Evolutionary conservation across 306 rosid species (phyloP).

Genomic region (Fragaria iinumae): DNA sequence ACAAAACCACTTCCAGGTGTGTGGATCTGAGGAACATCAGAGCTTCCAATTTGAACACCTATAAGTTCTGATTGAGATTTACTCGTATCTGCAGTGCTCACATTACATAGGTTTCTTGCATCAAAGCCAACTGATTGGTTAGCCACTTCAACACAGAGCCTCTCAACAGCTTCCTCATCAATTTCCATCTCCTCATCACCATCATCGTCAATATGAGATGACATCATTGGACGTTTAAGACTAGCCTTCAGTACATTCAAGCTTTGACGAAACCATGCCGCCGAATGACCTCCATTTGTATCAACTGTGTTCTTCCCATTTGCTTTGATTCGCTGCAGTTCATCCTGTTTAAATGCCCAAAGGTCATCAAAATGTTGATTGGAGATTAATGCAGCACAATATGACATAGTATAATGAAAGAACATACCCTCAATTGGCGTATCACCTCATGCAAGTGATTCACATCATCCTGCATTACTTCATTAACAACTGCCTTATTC

Average conservation of each 20-base stretch:
- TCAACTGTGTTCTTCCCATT: slow-evolving; percentile 59
- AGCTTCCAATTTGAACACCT: slow-evolving; percentile 26
- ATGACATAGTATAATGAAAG: slow-evolving; percentile 16
- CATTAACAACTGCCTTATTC: slow-evolving; percentile 97
- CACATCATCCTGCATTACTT: slow-evolving; percentile 86
- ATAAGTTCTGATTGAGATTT: slow-evolving; percentile 23
- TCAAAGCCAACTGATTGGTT: slow-evolving; percentile 35
- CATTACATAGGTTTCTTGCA: slow-evolving; percentile 19
- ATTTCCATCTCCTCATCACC: slow-evolving; percentile 99
- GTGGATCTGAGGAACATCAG: slow-evolving; percentile 13
- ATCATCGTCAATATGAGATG: slow-evolving; percentile 65
- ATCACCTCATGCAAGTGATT: slow-evolving; percentile 89
- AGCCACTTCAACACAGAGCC: slow-evolving; percentile 46
- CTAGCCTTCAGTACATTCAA: slow-evolving; percentile 64
- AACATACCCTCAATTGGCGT: slow-evolving; percentile 82
- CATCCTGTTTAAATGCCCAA: slow-evolving; percentile 60
- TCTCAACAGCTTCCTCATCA: slow-evolving; percentile 79
- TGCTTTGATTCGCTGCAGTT: slow-evolving; percentile 73
- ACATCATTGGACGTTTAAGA: slow-evolving; percentile 51
- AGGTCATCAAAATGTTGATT: slow-evolving; percentile 28
- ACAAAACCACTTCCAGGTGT: slow-evolving; percentile 22
- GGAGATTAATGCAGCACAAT: slow-evolving; percentile 19
- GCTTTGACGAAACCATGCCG: slow-evolving; percentile 94
- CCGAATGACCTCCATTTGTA: slow-evolving; percentile 69
- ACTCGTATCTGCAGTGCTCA: slow-evolving; percentile 13